A percentile compares a stretch with the other conserved stretches of the same genome.
phyloP scores from a whole-genome alignment of 352 stramenopile species.

The Phytophthora brassicae region DNA sequence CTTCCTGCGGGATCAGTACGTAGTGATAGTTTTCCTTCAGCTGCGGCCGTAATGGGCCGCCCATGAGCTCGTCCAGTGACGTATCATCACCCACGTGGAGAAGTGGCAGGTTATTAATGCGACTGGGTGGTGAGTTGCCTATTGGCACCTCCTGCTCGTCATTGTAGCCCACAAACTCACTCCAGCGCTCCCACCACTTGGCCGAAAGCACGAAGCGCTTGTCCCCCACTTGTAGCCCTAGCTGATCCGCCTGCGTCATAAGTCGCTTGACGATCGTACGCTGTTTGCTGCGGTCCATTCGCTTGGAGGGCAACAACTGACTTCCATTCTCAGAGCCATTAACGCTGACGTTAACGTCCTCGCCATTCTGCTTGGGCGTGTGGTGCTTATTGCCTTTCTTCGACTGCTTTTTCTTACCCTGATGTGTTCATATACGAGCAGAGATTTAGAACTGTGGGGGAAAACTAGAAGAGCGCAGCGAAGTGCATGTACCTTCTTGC shows the following conservation, averaged over 20 bases:
- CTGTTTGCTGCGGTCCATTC: constrained; percentile 45
- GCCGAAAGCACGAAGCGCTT: constrained; percentile 76
- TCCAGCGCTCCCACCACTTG: constrained; percentile 87
- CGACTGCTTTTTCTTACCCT: constrained; percentile 58
- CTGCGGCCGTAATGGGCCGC: constrained; percentile 54
- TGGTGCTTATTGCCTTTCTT: constrained; percentile 53
- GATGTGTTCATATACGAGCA: neutral
- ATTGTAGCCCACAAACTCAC: constrained; percentile 67
- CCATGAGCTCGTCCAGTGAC: constrained; percentile 68
- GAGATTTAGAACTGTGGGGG: neutral
- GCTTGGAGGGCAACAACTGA: constrained; percentile 21
- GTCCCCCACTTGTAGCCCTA: constrained; percentile 73
- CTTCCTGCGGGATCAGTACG: constrained; percentile 66
- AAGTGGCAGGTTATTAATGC: constrained; percentile 66
- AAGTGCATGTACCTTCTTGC: constrained; percentile 26
- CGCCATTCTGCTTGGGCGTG: constrained; percentile 45
- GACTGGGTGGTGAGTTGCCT: constrained; percentile 39
- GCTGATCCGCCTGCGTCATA: constrained; percentile 60
- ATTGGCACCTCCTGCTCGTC: constrained; percentile 20
- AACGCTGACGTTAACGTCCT: neutral
- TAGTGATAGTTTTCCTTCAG: constrained; percentile 82
- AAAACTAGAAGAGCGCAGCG: neutral
- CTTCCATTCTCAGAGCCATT: neutral
- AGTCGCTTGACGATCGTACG: constrained; percentile 56
- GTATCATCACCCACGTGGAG: constrained; percentile 50